Evolutionary conservation across 106 monocot species (phyloP), one percentile per base, ranked within the genome.

Genomic region (Narthecium ossifragum): DNA sequence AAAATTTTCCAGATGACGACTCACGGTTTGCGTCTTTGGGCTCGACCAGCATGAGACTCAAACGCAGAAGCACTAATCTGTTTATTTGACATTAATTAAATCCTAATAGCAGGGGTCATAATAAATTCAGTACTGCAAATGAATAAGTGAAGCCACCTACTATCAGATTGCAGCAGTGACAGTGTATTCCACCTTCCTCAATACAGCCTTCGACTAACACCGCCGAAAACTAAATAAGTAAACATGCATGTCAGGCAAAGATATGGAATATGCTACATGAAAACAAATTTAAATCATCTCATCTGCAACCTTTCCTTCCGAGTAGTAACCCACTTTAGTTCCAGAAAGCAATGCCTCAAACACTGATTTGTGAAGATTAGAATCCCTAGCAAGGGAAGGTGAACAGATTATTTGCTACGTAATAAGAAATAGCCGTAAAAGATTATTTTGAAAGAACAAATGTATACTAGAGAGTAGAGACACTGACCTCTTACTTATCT

Each of bases 21-120:
- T 66, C 25, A 77, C 71, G 77, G 77, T 66, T 77, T 77, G 36
- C 71, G 70, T 2, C 77, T 46, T 51, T 43, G 40, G 4, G 77
- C 65, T 25, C 48, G 65, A 31, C 77, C 77, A 61, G 77, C 77
- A 62, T 77, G 77, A 61, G 77, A 65, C 51, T 77, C 77, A 77
- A 77, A 77, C 50, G 61, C 61, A 7, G 77, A 77, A 5, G 77
- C 66, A 55, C 71, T 77, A 27, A 77, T 55, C 77, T 77, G 61
- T 40, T 31, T 46, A 47, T 53, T 6, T 18, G 30, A 26, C 33
- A 69, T 60, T 40, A 57, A 31, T 55, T 18, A 10, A 32, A n/a
- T n/a, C n/a, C n/a, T n/a, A n/a, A n/a, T n/a, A n/a, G n/a, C n/a
- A n/a, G n/a, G n/a, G n/a, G n/a, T n/a, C n/a, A n/a, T n/a, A n/a